A percentile compares a stretch with the other conserved stretches of the same genome.
These are phyloP conservation scores for Diaporthe sp. DNA, from an alignment of 2,329 filamentous ascomycete genomes.

Conservation along the genomic window DNA sequence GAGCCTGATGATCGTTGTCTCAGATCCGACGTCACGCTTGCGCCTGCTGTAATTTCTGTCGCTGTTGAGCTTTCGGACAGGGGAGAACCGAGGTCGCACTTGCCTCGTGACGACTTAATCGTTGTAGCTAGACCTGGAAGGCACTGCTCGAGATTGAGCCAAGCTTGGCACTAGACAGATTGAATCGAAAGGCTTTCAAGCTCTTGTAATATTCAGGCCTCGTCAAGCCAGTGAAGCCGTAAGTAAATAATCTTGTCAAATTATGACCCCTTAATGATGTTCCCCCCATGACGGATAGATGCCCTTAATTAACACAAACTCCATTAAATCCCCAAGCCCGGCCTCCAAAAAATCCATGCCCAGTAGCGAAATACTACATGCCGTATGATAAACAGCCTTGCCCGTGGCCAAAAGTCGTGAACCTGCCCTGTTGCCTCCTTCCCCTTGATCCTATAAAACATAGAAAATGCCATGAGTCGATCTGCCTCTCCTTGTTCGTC, in stretches of 20 bases:
- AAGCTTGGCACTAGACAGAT: neutral
- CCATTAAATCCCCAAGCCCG: conserved; percentile 15
- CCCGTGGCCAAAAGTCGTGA: neutral
- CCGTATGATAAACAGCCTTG: conserved; percentile 15
- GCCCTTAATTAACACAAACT: conserved; percentile 10
- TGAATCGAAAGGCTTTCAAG: no score
- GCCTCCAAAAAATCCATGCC: conserved; percentile 10
- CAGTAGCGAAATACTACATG: conserved; percentile 1
- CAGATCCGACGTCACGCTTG: conserved; percentile 16
- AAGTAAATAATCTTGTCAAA: conserved; percentile 2
- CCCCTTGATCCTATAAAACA: conserved; percentile 7
- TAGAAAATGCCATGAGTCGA: neutral
- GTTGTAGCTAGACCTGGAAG: neutral
- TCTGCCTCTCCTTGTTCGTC: neutral
- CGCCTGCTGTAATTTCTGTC: neutral
- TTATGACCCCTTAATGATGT: neutral
- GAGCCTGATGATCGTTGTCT: conserved; percentile 9
- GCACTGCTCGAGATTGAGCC: neutral
- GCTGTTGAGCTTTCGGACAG: neutral
- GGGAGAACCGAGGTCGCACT: neutral
- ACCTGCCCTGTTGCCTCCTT: neutral
- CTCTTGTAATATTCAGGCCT: neutral
- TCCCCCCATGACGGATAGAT: conserved; percentile 1
- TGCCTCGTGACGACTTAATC: neutral
- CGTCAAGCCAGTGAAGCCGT: neutral